A percentile compares a stretch with the other conserved stretches of the same genome.
These are phyloP conservation scores for Jamesozyma rosinii DNA, from an alignment of 805 yeast species.

Conservation along the genomic window DNA sequence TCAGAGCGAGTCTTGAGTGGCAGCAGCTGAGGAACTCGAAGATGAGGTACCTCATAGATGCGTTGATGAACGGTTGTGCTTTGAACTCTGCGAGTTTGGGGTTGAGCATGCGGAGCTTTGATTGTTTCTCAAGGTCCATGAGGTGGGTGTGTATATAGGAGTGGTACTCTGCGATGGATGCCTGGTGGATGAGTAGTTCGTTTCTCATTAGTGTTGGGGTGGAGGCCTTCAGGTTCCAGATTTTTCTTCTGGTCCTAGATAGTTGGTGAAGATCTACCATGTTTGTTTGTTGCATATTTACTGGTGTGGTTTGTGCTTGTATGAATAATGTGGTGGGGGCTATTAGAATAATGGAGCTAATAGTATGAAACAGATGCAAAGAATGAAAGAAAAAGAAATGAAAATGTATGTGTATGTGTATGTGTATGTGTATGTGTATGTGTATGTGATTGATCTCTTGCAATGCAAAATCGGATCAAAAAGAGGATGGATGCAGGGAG, in stretches of 20 bases:
- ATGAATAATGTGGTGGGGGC: too few relatives aligned
- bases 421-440: too few relatives aligned
- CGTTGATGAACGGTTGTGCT: constrained; percentile 34
- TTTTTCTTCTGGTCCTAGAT: constrained; percentile 11
- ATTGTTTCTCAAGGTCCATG: background rate
- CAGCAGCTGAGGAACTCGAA: constrained; percentile 74
- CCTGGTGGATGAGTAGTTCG: constrained; percentile 41
- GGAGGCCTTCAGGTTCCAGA: constrained; percentile 11
- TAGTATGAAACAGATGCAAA: too few relatives aligned
- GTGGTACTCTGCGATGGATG: constrained; percentile 36
- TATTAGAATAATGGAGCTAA: too few relatives aligned
- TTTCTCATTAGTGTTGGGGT: constrained; percentile 33
- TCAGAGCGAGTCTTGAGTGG: constrained; percentile 52
- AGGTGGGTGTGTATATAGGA: background rate
- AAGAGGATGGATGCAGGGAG: too few relatives aligned
- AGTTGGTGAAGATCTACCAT: background rate
- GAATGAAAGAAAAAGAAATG: too few relatives aligned
- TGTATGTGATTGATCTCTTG: too few relatives aligned
- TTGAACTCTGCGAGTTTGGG: constrained; percentile 22
- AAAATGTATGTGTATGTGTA: too few relatives aligned
- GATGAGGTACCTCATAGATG: constrained; percentile 61
- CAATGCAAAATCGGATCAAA: too few relatives aligned
- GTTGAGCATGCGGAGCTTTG: background rate
- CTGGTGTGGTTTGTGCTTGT: too few relatives aligned
- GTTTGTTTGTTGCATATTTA: too few relatives aligned